Base-by-base conservation (phyloP, 106 monocot species). In the Dioscorea zingiberensis region DNA sequence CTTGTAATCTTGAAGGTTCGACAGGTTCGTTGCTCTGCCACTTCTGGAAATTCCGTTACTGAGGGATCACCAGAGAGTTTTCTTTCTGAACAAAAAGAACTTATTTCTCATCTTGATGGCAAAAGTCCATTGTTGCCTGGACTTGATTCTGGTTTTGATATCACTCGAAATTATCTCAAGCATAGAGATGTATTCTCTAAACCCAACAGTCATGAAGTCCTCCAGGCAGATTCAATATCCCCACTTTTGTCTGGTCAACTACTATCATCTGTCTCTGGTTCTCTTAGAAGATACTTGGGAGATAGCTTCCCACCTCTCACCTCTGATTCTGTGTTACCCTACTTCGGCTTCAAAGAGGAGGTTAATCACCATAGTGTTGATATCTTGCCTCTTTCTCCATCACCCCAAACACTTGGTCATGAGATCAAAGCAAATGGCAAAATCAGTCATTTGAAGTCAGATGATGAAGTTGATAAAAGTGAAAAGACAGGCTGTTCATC, bases 241-340 rank as follows among this genome's bases (percentile, higher is more conserved):
- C 28, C 55, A 29, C 58, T 45, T 71, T 62, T 69, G 66, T 67
- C 79, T 58, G 68, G 67, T 19, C 73, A 62, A 12, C 24, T 76
- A 22, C 48, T 82, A 58, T 77, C 87, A 59, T 74, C 76, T 23
- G 47, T 84, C 67, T 79, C 84, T 27, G 70, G 61, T 29, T 69
- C 72, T 45, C 54, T 66, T 28, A 64, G 44, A 24, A 77, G 55
- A 68, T 60, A 48, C 53, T 4, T 73, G 8, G 76, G 65, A 56
- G 68, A 73, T 23, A 30, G 21, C 13, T 62, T 71, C 47, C 21
- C 54, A 48, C 21, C 63, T 68, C 59, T 26, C 48, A 63, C 21
- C 30, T 55, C 77, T 60, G 75, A 76, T 8, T 81, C 70, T 4
- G 54, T 74, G 53, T 71, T 74, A 46, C 76, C 71, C 1, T 67